These are phyloP conservation scores for Apophysomyces sp. DNA, from an alignment of 371 early-diverging fungal genomes.

Conservation along the genomic window DNA sequence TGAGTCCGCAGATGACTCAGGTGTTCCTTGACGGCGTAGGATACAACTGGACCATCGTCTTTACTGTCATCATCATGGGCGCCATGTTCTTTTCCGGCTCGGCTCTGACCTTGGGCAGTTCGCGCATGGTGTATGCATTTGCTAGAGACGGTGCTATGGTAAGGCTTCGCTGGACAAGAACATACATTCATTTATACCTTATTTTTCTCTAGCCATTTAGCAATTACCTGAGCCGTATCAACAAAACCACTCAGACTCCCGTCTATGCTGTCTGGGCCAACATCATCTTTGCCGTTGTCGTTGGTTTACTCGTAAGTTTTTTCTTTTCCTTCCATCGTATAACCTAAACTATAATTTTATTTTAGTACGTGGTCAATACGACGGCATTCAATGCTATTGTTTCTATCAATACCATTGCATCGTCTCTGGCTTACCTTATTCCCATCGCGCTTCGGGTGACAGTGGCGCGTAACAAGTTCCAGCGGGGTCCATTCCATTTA, in stretches of 20 bases:
- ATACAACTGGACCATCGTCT: constrained; percentile 45
- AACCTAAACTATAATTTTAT: too few relatives aligned
- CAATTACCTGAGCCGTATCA: constrained; percentile 43
- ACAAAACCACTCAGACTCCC: constrained; percentile 34
- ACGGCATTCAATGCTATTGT: constrained; percentile 65
- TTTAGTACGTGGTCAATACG: constrained; percentile 49
- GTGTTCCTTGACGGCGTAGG: constrained; percentile 64
- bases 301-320: constrained; percentile 39
- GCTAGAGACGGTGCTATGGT: constrained; percentile 70
- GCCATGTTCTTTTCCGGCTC: constrained; percentile 58
- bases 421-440: constrained; percentile 68
- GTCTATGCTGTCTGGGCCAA: constrained; percentile 54
- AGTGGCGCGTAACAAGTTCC: constrained; percentile 42
- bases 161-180: not conserved
- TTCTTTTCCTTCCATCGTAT: too few relatives aligned
- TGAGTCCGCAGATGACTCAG: constrained; percentile 48
- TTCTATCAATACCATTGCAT: constrained; percentile 67
- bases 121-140: constrained; percentile 76
- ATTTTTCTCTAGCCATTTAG: constrained; percentile 37
- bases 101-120: constrained; percentile 51
- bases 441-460: constrained; percentile 57
- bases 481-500: constrained; percentile 53
- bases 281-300: constrained; percentile 38
- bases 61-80: constrained; percentile 50
- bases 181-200: not conserved